A percentile compares a stretch with the other conserved stretches of the same genome.
These are phyloP conservation scores for Penicillium frequentans DNA, from an alignment of 2,329 filamentous ascomycete species.

Conservation along the genomic window DNA sequence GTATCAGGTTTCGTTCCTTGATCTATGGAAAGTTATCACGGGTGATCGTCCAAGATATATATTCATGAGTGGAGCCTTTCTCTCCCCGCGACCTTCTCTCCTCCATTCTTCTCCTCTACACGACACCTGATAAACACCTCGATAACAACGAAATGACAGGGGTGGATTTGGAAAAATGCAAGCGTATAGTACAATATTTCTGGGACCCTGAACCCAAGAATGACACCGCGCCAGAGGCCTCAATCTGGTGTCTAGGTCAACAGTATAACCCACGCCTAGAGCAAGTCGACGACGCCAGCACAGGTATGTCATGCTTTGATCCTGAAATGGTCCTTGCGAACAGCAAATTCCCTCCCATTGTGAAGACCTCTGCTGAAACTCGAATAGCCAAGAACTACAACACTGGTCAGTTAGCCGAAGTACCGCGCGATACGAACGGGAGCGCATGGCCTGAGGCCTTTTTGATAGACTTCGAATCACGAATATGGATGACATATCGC, in stretches of 20 bases:
- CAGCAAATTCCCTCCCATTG: not conserved
- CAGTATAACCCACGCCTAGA: constrained; percentile 49
- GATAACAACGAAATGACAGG: constrained; percentile 54
- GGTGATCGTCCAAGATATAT: not conserved
- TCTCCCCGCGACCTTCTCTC: not conserved
- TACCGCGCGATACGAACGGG: constrained; percentile 5
- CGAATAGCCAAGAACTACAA: not conserved
- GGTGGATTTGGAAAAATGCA: constrained; percentile 73
- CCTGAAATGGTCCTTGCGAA: not conserved
- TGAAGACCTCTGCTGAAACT: not conserved
- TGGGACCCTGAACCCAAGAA: constrained; percentile 90
- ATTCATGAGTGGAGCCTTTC: not conserved
- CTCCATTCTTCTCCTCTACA: not conserved
- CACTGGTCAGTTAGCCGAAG: not conserved
- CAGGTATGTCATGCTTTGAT: not conserved
- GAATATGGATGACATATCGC: constrained; percentile 95
- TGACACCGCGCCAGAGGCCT: constrained; percentile 63
- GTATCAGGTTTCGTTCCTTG: not conserved
- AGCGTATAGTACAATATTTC: constrained; percentile 84
- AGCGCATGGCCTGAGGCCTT: constrained; percentile 80
- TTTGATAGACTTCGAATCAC: constrained; percentile 87
- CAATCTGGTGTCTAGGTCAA: constrained; percentile 80
- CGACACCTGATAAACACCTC: not conserved
- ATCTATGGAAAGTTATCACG: not conserved
- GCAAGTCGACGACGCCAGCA: not conserved